Evolutionary conservation across 352 stramenopile species (phyloP), one percentile per base, ranked within the genome.

Genomic region (Phytophthora meadii): DNA sequence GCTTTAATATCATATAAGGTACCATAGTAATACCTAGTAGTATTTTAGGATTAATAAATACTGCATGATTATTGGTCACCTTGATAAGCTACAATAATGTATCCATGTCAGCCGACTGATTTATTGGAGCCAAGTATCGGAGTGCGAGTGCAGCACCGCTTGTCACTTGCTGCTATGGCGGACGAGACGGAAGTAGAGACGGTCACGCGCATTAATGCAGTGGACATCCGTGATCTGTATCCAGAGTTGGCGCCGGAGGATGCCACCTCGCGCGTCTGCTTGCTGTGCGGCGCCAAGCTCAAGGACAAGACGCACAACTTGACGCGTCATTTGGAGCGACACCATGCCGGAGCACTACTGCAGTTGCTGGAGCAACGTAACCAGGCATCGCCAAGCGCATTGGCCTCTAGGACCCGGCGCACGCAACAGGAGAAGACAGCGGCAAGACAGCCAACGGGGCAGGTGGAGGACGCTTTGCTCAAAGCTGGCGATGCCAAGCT

Each of bases 271-370:
- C 74, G 79, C 25, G 40, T 84, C 51, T 88, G 79, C 64, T 44
- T 82, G 25, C 59, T 88, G 17, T 86, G 79, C 62, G 32, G 49
- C 19, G 66, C 68, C 49, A 74, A 72, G 40, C 72, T 88, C 51
- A 88, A 86, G 65, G 79, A 88, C 69, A 88, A 86, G 67, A 88
- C 79, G 25, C 79, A 88, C 66, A 86, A 84, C 59, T 74, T 88
- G n/a, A 88, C 74, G 61, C 79, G 77, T 0, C 79, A 88, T 57
- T 46, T 86, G 41, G 79, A 88, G 65, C 72, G 79, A 22, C 79
- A 86, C 40, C 79, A 86, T 55, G 61, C 76, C 22, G 77, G 61
- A 2, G 79, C 79, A 2, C 50, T 88, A 45, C 44, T 84, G 34
- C 79, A 85, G 72, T 22, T 86, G 22, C 44, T 88, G 28, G 79